Base-by-base conservation (phyloP, 1,284 basidiomycete species). In the Cutaneotrichosporon dermatis region DNA sequence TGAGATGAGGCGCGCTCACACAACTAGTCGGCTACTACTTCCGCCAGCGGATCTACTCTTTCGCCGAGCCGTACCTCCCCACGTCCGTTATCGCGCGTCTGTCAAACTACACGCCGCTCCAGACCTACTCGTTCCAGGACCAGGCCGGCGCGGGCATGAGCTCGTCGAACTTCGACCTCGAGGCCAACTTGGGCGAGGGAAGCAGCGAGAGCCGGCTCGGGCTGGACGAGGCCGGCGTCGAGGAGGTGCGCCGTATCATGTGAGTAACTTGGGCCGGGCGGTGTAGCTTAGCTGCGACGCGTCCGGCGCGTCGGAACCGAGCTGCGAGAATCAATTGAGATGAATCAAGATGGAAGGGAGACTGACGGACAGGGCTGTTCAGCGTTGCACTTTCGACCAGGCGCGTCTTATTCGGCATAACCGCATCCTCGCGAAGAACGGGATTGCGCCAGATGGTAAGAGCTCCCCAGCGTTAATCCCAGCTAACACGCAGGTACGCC, bases 191-290 rank as follows among this genome's bases (percentile, higher is more conserved):
- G 59, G 81, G 82, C 49, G 88, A 86, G 61, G 88, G 72, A 4
- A 70, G 68, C 50, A 66, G 86, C 33, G 91, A 93, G 76, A 83
- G 84, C 43, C 82, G 91, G 68, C 73, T 81, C 62, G 91, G 91
- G 40, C 80, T 94, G 67, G 91, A 93, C 76, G 90, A 91, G 71
- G 83, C 82, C 54, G 88, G 88, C 16, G 90, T 89, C 5, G 85
- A 86, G 75, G 91, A 94, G 79, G 86, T 93, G 53, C 80, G 87
- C 80, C 87, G 90, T 65, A 92, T 94, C 78, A 93, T 93, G 91
- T 84, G 83, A 70, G 76, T 73, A 40, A 25, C 25, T 25, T 25
- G 25, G 25, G 25, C 25, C 25, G 25, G 25, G 25, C 25, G 25
- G 25, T 25, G 25, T 25, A 25, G 25, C 25, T 25, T 25, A 25